Evolutionary conservation across 2,329 filamentous ascomycete genomes (phyloP), one percentile per base, ranked within the genome.

Genomic region (Pyricularia pennisetigena): DNA sequence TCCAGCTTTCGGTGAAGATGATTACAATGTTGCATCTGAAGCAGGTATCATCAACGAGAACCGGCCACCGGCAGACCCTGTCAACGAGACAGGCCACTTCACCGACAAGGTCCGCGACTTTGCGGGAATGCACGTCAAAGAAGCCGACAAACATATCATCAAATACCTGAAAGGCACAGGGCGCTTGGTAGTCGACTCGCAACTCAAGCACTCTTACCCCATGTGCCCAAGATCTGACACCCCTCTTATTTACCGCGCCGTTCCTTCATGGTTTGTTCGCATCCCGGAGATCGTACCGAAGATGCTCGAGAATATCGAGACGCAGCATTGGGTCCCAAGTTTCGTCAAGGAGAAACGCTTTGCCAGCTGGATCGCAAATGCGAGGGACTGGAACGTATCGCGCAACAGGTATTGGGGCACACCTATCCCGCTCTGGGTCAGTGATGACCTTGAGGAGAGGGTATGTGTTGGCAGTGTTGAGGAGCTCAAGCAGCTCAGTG

Each of bases 151-250:
- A 82, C 88, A 88, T 72, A 97, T 98, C 76, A 93, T 97, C 78
- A 96, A 97, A 80, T 81, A 94, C 74, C 82, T 98, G 35, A 96
- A 95, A 79, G 85, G 84, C 28, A 86, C 84, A 24, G 92, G 91
- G 16, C 88, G 93, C 68, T 77, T 97, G 67, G 84, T 97, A 49
- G 90, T 93, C 32, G 93, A 97, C 72, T 92, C 91, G 65, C 92
- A 96, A 78, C 86, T 97, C 70, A 92, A 86, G 75, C 94, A 98
- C 82, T 94, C 92, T 74, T 96, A 97, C 78, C 93, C 93, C 24
- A 94, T 94, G 86, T 97, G 94, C 78, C 93, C 91, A 81, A 88
- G 94, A 70, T 97, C 93, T n/a, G 94, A 97, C 76, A 97, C 92
- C 0, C 94, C 93, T 32, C 84, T 98, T 70, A 97, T 98, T 73